These are phyloP conservation scores for Nakaseomyces bracarensis DNA, from an alignment of 1,139 yeast species.

Conservation along the genomic window DNA sequence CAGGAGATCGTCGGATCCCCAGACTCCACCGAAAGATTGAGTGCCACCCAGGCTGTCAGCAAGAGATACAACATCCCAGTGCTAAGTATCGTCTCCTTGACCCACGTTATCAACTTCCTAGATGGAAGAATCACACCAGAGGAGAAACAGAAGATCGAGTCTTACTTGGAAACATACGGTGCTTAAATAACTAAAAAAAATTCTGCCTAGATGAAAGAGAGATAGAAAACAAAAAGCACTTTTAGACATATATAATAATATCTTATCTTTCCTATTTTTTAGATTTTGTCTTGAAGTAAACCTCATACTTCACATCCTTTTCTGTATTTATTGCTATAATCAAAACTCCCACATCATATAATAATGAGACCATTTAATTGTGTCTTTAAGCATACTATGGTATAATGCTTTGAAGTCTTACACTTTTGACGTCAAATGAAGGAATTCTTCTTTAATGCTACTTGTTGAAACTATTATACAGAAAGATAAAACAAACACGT, in stretches of 20 bases:
- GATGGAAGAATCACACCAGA: conserved; percentile 46
- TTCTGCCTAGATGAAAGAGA: not conserved
- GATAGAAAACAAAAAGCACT: too few relatives aligned
- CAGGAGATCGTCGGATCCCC: conserved; percentile 70
- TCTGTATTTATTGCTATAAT: too few relatives aligned
- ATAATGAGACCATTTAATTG: too few relatives aligned
- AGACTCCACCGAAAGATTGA: conserved; percentile 36
- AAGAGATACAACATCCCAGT: conserved; percentile 74
- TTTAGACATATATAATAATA: too few relatives aligned
- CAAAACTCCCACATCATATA: too few relatives aligned
- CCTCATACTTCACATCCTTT: too few relatives aligned
- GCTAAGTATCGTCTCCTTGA: conserved; percentile 65
- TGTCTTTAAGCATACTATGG: too few relatives aligned
- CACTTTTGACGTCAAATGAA: too few relatives aligned
- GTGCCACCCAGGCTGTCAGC: conserved; percentile 78
- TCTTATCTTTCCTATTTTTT: too few relatives aligned
- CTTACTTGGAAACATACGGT: conserved; percentile 44
- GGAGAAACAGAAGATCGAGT: conserved; percentile 48
- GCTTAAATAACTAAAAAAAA: conserved; percentile 13
- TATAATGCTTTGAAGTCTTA: not conserved
- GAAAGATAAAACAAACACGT: not conserved
- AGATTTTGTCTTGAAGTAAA: too few relatives aligned
- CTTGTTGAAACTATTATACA: too few relatives aligned
- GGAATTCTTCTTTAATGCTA: too few relatives aligned
- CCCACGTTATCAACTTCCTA: conserved; percentile 63